Evolutionary conservation across 208 protist species (phyloP).

Genomic region (Acanthamoeba castellanii): DNA sequence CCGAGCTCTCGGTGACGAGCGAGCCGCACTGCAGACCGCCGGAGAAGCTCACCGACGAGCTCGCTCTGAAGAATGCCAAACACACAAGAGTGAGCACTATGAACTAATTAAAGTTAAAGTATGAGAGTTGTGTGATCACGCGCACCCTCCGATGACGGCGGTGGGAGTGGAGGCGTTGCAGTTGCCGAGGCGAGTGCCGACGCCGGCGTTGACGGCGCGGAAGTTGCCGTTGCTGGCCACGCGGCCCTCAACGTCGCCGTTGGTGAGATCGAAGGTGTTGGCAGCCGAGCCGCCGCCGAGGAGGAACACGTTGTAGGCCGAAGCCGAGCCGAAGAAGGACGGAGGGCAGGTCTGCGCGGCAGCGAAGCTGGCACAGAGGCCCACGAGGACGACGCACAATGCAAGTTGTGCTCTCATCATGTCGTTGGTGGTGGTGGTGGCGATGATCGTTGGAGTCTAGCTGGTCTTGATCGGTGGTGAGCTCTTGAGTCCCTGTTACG

Average conservation of each 20-base stretch:
- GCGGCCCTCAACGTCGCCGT: background rate
- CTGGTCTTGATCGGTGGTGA: too few species aligned
- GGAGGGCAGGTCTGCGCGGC: background rate
- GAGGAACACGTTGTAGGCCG: background rate
- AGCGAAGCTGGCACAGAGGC: background rate
- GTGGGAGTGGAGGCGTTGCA: background rate
- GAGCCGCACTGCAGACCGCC: conserved; percentile 50
- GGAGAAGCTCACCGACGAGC: conserved; percentile 20
- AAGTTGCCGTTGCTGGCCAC: background rate
- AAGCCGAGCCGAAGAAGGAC: background rate
- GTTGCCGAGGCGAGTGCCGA: background rate
- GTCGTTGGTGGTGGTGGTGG: too few species aligned
- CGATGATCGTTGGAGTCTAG: too few species aligned
- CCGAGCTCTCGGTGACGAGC: conserved; percentile 39
- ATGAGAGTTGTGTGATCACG: too few species aligned
- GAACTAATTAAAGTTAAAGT: too few species aligned
- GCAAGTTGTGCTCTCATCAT: background rate
- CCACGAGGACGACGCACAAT: conserved; percentile 4
- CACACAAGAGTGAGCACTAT: too few species aligned
- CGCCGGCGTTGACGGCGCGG: background rate
- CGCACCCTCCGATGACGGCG: background rate
- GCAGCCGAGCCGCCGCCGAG: background rate
- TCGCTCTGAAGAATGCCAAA: too few species aligned
- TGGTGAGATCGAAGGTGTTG: background rate
- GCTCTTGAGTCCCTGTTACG: too few species aligned